These are phyloP conservation scores for Plasmodium cynomolgi DNA, from an alignment of 169 alveolate genomes.

Conservation along the genomic window DNA sequence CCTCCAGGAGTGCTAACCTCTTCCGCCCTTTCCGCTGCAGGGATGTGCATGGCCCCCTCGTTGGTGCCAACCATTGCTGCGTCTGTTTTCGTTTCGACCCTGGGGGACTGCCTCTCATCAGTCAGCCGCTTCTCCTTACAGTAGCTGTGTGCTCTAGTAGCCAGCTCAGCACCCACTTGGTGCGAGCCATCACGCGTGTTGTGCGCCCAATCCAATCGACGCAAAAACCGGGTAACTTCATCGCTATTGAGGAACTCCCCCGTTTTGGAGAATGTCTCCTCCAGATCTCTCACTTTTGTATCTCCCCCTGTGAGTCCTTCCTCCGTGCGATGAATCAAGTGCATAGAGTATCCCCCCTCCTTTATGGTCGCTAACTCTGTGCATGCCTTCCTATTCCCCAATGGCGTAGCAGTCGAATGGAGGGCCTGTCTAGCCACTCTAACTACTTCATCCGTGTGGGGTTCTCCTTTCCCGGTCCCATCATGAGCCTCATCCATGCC, in stretches of 20 bases:
- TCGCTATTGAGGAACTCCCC: background rate
- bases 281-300: background rate
- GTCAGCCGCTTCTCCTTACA: background rate
- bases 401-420: background rate
- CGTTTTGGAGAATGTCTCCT: background rate
- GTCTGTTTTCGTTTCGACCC: background rate
- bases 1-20: background rate
- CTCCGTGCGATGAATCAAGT: background rate
- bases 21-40: background rate
- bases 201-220: background rate
- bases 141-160: background rate
- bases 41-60: no score
- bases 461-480: background rate
- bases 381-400: background rate
- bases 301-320: background rate
- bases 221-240: conserved; percentile 13
- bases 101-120: background rate
- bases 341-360: background rate
- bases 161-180: background rate
- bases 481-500: background rate
- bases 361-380: background rate
- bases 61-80: no score
- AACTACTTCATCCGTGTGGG: background rate
- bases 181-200: background rate
- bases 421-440: background rate